phyloP scores from a whole-genome alignment of 129 eudicot genomes.

The Flaveria trinervia region DNA sequence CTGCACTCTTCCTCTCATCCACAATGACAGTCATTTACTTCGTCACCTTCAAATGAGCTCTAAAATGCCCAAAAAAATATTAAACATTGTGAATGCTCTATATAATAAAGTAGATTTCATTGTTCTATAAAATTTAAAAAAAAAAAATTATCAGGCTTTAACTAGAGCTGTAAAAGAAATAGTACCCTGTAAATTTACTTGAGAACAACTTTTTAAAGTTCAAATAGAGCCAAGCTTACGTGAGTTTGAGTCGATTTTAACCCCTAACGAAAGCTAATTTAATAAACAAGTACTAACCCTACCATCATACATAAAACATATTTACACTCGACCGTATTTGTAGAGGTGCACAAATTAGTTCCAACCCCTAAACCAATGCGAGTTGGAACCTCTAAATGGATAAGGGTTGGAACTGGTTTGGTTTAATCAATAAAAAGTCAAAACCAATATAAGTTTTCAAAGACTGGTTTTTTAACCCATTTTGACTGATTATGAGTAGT shows the following conservation, averaged over 20 bases:
- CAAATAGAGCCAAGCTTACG: not conserved
- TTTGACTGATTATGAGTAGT: too few species aligned
- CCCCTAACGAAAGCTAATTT: not conserved
- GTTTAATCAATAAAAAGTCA: too few species aligned
- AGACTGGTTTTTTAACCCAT: too few species aligned
- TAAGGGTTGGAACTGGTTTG: too few species aligned
- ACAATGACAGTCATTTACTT: too few species aligned
- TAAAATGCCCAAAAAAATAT: not conserved
- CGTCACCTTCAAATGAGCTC: too few species aligned
- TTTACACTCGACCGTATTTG: not conserved
- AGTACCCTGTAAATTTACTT: not conserved
- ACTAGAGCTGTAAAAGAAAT: not conserved
- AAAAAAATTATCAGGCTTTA: not conserved
- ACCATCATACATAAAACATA: not conserved
- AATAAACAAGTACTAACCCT: not conserved
- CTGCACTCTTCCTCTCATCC: too few species aligned
- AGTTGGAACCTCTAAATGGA: too few species aligned
- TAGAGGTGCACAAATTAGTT: too few species aligned
- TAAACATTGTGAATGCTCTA: not conserved
- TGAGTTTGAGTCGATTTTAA: not conserved
- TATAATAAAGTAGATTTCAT: not conserved
- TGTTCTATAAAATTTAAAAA: not conserved
- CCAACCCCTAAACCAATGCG: too few species aligned
- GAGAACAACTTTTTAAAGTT: not conserved
- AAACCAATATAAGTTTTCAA: too few species aligned